phyloP scores from a whole-genome alignment of 495 filamentous ascomycete species.

The Aspergillus campestris region DNA sequence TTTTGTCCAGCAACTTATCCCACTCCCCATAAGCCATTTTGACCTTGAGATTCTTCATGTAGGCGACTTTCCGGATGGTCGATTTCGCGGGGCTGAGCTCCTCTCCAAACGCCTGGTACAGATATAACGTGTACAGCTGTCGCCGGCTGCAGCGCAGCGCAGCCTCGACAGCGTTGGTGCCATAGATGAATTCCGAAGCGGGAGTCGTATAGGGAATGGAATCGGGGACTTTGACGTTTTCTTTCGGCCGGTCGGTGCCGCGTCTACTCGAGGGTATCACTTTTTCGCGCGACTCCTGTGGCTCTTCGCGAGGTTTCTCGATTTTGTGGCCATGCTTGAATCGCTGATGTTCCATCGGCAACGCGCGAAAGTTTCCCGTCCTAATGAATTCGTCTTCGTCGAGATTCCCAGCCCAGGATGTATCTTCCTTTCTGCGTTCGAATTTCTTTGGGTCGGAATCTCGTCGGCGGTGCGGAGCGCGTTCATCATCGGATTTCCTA shows the following conservation, averaged over 20 bases:
- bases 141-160: slow-evolving; percentile 61
- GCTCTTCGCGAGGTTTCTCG: slow-evolving; percentile 1
- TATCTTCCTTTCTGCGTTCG: too few species aligned
- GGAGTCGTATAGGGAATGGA: slow-evolving; percentile 74
- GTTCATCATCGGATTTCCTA: too few species aligned
- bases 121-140: slow-evolving; percentile 76
- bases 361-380: slow-evolving; percentile 24
- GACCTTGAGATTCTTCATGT: slow-evolving; percentile 43
- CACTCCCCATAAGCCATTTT: slow-evolving; percentile 46
- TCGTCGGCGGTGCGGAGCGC: too few species aligned
- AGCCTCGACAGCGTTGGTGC: slow-evolving; percentile 69
- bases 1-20: slow-evolving; percentile 67
- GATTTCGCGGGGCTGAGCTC: slow-evolving; percentile 31
- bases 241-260: slow-evolving; percentile 25
- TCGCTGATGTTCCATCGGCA: slow-evolving; percentile 20
- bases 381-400: slow-evolving; percentile 30
- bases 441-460: too few species aligned
- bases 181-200: slow-evolving; percentile 87
- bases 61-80: slow-evolving; percentile 50
- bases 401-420: slow-evolving; percentile 5
- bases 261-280: background rate
- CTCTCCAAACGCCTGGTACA: slow-evolving; percentile 46
- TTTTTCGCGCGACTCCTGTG: background rate
- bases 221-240: slow-evolving; percentile 37
- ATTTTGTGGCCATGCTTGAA: background rate